Evolutionary conservation across 306 rosid species (phyloP).

Genomic region (Fragaria vesca): DNA sequence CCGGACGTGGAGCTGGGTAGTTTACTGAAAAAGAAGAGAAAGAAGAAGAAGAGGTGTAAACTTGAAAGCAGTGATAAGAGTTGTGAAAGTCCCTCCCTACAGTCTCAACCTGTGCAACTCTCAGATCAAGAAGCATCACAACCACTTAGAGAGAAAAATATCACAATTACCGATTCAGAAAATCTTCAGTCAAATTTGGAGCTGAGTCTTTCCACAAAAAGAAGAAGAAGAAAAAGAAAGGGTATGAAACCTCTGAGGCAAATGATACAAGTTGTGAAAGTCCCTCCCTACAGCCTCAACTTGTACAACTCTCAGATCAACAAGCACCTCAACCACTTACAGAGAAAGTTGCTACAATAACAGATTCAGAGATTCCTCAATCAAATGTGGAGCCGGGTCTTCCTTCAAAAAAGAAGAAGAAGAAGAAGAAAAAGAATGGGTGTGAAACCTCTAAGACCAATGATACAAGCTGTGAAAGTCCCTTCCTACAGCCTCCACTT

Average conservation of each 20-base stretch:
- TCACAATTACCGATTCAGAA: background rate
- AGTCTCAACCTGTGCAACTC: background rate
- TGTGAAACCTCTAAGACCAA: background rate
- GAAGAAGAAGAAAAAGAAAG: slow-evolving; percentile 3
- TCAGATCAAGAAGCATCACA: background rate
- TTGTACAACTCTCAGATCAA: background rate
- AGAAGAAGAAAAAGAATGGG: background rate
- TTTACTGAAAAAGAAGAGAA: slow-evolving; percentile 4
- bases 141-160: background rate
- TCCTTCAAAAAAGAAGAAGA: slow-evolving; percentile 1
- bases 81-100: background rate
- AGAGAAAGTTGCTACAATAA: background rate
- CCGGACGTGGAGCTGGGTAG: background rate
- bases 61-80: background rate
- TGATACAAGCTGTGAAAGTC: slow-evolving; percentile 1
- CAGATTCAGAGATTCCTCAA: background rate
- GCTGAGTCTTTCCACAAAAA: background rate
- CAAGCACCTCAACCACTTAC: background rate
- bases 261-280: background rate
- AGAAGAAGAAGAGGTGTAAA: background rate
- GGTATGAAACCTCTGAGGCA: background rate
- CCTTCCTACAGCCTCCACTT: slow-evolving; percentile 1
- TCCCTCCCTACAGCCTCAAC: slow-evolving; percentile 1
- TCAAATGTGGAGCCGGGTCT: background rate
- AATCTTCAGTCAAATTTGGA: background rate